phyloP scores from a whole-genome alignment of 805 yeast species.

The Metschnikowia gelsemii region DNA sequence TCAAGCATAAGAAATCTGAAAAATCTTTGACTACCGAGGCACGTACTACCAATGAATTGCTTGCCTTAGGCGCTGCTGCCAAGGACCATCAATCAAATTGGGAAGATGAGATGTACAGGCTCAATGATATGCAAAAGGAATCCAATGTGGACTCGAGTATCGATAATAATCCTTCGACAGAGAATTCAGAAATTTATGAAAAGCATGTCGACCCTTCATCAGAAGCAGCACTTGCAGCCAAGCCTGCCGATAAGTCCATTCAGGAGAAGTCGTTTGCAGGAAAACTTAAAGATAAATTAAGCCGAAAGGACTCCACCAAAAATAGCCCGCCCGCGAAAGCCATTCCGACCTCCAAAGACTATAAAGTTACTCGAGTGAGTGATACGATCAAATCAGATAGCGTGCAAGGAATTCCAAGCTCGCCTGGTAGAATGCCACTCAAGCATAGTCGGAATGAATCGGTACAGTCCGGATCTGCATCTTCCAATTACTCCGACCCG shows the following conservation, averaged over 20 bases:
- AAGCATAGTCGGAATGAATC: slow-evolving; percentile 14
- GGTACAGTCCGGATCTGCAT: slow-evolving; percentile 15
- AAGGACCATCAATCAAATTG: slow-evolving; percentile 66
- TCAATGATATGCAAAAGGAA: slow-evolving; percentile 31
- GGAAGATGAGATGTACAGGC: slow-evolving; percentile 63
- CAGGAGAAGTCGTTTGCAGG: slow-evolving; percentile 13
- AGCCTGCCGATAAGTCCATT: neutral
- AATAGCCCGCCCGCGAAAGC: neutral
- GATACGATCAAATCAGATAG: slow-evolving; percentile 15
- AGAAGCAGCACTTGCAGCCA: neutral
- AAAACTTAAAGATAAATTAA: slow-evolving; percentile 15
- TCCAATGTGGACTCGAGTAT: slow-evolving; percentile 4
- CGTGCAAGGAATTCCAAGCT: slow-evolving; percentile 4
- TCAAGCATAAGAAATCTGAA: slow-evolving; percentile 35
- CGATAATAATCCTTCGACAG: slow-evolving; percentile 1
- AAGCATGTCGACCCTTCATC: neutral
- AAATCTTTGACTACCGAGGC: slow-evolving; percentile 11
- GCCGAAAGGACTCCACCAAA: slow-evolving; percentile 10
- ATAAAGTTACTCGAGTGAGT: slow-evolving; percentile 17
- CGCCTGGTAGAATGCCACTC: slow-evolving; percentile 10
- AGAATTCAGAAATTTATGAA: slow-evolving; percentile 5
- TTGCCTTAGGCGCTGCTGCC: slow-evolving; percentile 24
- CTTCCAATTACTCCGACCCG: slow-evolving; percentile 15
- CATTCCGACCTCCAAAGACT: neutral
- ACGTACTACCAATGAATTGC: slow-evolving; percentile 18